phyloP scores from a whole-genome alignment of 306 rosid species.

The Prunus mira region DNA sequence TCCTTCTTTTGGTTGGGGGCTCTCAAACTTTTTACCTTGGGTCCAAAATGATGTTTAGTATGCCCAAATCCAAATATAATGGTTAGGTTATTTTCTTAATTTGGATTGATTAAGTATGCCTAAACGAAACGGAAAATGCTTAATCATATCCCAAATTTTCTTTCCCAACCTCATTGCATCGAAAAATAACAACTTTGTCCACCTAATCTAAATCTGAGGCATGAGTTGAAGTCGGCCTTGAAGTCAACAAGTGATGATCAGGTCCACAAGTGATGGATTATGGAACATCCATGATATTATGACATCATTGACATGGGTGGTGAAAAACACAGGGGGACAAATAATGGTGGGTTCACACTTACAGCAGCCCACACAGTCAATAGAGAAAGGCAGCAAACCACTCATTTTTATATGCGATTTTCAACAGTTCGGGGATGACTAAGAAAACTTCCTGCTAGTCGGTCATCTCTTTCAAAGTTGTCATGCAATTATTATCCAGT shows the following conservation, averaged over 20 bases:
- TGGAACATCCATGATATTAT: background rate
- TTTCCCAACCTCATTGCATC: too few species aligned
- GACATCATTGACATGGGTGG: background rate
- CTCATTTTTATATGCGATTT: background rate
- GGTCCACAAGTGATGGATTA: background rate
- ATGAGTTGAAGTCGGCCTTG: background rate
- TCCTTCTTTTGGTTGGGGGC: background rate
- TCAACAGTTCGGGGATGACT: background rate
- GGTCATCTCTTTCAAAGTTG: background rate
- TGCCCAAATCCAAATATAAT: too few species aligned
- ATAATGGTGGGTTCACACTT: conserved; percentile 38
- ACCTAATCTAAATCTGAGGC: too few species aligned
- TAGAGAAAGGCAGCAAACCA: conserved; percentile 16
- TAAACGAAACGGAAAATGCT: too few species aligned
- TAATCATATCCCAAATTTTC: too few species aligned
- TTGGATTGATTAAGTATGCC: too few species aligned
- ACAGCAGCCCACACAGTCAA: conserved; percentile 11
- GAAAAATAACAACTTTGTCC: too few species aligned
- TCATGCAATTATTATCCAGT: background rate
- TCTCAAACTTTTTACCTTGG: background rate
- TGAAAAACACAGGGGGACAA: conserved; percentile 30
- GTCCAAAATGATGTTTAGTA: background rate
- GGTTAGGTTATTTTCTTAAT: too few species aligned
- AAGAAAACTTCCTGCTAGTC: background rate
- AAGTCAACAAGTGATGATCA: background rate